phyloP scores from a whole-genome alignment of 441 rosid species.

The Mallotus japonicus region DNA sequence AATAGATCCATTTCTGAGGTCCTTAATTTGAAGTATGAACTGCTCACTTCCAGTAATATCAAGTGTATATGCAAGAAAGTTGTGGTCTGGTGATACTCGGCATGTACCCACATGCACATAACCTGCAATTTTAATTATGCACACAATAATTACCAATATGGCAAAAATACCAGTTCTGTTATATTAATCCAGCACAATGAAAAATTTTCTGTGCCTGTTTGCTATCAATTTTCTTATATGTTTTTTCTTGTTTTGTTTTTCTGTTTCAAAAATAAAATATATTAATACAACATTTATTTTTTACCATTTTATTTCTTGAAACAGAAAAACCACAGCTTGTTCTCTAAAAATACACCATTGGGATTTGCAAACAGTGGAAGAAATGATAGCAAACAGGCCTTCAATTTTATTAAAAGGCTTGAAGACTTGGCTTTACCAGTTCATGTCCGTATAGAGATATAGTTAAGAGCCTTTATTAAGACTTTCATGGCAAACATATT shows the following conservation, averaged over 20 bases:
- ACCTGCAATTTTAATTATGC: conserved; percentile 36
- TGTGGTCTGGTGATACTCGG: conserved; percentile 85
- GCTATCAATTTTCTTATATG: no score
- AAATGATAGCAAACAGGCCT: not conserved
- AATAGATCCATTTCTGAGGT: conserved; percentile 49
- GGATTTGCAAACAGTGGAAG: no score
- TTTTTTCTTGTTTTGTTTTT: no score
- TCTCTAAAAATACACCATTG: no score
- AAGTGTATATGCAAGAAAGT: conserved; percentile 77
- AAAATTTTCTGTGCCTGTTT: not conserved
- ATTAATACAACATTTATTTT: no score
- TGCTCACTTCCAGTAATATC: conserved; percentile 67
- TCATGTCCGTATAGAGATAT: not conserved
- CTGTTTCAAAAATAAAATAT: no score
- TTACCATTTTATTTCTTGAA: no score
- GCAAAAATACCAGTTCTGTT: not conserved
- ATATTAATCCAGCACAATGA: conserved; percentile 3
- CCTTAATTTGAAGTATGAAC: conserved; percentile 76
- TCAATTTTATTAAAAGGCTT: not conserved
- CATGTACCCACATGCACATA: conserved; percentile 79
- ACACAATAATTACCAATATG: not conserved
- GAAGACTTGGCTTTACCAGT: not conserved
- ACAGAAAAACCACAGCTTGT: no score
- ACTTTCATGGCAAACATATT: not conserved
- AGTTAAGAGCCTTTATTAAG: not conserved